phyloP scores from a whole-genome alignment of 129 eudicot species.

The Flaveria sonorensis region DNA sequence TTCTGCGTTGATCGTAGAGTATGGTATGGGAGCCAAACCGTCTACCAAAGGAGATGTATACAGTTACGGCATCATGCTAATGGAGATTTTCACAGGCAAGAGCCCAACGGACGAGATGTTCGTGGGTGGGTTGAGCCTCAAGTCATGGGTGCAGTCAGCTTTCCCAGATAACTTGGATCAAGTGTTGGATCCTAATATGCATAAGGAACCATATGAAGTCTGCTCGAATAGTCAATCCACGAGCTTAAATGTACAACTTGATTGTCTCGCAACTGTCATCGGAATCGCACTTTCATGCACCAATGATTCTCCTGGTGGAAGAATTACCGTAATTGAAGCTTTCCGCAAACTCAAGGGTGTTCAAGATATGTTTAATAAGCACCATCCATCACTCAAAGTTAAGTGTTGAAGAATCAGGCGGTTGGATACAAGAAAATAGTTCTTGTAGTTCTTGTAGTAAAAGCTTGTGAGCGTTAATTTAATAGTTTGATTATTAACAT shows the following conservation, averaged over 20 bases:
- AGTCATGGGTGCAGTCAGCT: conserved; percentile 49
- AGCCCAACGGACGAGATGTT: conserved; percentile 61
- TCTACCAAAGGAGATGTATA: conserved; percentile 80
- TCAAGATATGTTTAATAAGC: conserved; percentile 36
- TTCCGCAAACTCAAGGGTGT: conserved; percentile 43
- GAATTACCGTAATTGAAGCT: conserved; percentile 50
- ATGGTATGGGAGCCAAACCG: conserved; percentile 65
- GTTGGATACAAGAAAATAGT: neutral
- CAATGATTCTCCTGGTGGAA: conserved; percentile 47
- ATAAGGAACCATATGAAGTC: neutral
- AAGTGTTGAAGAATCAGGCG: neutral
- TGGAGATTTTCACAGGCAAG: conserved; percentile 70
- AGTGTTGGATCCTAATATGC: conserved; percentile 44
- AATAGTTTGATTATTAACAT: neutral
- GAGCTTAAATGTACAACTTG: conserved; percentile 24
- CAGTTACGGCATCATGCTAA: conserved; percentile 63
- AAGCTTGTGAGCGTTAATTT: neutral
- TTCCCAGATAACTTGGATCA: conserved; percentile 40
- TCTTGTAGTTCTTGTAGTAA: neutral
- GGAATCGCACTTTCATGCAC: conserved; percentile 60
- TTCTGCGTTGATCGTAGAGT: conserved; percentile 39
- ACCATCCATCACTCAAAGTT: neutral
- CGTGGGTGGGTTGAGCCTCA: conserved; percentile 48
- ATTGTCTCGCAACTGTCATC: conserved; percentile 41
- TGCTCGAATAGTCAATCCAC: conserved; percentile 18